Evolutionary conservation across 148 eudicot species (phyloP).

Genomic region (Tetragonia tetragonoides): DNA sequence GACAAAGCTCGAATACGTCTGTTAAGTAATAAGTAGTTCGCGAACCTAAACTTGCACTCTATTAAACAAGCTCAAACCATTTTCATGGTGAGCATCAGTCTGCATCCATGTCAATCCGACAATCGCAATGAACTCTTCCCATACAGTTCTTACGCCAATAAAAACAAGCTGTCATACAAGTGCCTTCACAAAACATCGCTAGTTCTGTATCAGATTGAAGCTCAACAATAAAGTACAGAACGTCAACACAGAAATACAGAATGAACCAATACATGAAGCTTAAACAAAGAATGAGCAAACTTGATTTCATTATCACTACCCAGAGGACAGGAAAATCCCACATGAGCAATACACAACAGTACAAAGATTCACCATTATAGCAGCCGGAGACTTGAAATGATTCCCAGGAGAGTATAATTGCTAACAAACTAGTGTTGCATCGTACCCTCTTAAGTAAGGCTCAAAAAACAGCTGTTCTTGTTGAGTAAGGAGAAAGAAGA

Average conservation of each 20-base stretch:
- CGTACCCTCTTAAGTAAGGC: slow-evolving; percentile 17
- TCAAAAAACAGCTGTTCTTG: slow-evolving; percentile 1
- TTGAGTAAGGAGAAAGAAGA: slow-evolving; percentile 5
- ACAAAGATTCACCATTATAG: neutral
- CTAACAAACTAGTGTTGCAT: neutral
- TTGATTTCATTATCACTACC: neutral
- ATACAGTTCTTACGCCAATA: too few relatives aligned
- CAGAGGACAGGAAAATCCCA: neutral
- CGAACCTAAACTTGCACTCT: too few relatives aligned
- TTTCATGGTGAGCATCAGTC: too few relatives aligned
- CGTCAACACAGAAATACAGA: neutral
- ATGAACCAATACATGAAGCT: neutral
- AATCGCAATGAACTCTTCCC: too few relatives aligned
- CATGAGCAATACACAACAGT: slow-evolving; percentile 1
- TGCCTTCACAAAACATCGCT: too few relatives aligned
- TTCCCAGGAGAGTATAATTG: neutral
- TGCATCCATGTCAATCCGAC: too few relatives aligned
- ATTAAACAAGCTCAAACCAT: too few relatives aligned
- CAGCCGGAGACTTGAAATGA: slow-evolving; percentile 8
- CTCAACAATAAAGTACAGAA: neutral
- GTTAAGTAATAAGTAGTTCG: too few relatives aligned
- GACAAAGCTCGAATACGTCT: too few relatives aligned
- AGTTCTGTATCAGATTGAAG: neutral
- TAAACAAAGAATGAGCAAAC: slow-evolving; percentile 2
- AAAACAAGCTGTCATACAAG: too few relatives aligned